These are phyloP conservation scores for Talaromyces proteolyticus DNA, from an alignment of 495 filamentous ascomycete species.

Conservation along the genomic window DNA sequence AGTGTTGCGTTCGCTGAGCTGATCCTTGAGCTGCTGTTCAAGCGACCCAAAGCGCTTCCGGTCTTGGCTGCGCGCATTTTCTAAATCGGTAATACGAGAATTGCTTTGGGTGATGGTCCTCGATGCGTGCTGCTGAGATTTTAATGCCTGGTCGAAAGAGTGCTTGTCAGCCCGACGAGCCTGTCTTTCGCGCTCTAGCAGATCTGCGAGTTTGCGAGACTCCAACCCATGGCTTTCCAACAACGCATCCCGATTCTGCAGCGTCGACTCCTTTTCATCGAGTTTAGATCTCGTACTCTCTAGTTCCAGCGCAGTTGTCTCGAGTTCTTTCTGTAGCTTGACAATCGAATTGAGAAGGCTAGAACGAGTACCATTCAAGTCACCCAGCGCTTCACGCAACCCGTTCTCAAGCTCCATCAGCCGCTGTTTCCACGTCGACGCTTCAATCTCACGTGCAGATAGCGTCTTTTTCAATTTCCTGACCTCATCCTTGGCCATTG, in stretches of 20 bases:
- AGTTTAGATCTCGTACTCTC: slow-evolving; percentile 69
- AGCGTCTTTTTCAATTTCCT: slow-evolving; percentile 72
- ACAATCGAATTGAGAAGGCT: slow-evolving; percentile 81
- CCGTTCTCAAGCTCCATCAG: slow-evolving; percentile 85
- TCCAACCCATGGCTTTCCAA: slow-evolving; percentile 87
- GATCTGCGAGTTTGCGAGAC: slow-evolving; percentile 72
- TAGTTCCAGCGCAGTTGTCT: slow-evolving; percentile 73
- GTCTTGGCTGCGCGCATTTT: slow-evolving; percentile 65
- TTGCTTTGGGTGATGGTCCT: slow-evolving; percentile 80
- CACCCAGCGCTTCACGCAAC: slow-evolving; percentile 75
- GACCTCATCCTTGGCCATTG: slow-evolving; percentile 79
- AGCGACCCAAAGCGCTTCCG: slow-evolving; percentile 65
- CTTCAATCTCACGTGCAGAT: slow-evolving; percentile 80
- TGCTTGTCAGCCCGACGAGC: slow-evolving; percentile 77
- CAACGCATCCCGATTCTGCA: slow-evolving; percentile 87
- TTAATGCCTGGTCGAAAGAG: slow-evolving; percentile 81
- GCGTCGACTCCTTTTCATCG: slow-evolving; percentile 79
- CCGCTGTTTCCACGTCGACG: slow-evolving; percentile 80
- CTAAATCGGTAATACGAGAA: slow-evolving; percentile 76
- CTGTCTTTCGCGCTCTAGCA: slow-evolving; percentile 87
- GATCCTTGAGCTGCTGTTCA: slow-evolving; percentile 75
- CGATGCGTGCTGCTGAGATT: slow-evolving; percentile 75
- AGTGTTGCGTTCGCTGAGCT: slow-evolving; percentile 83
- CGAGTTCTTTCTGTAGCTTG: slow-evolving; percentile 82
- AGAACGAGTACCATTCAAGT: slow-evolving; percentile 80